Base-by-base conservation (phyloP, 129 eudicot species). In the Arctium lappa region DNA sequence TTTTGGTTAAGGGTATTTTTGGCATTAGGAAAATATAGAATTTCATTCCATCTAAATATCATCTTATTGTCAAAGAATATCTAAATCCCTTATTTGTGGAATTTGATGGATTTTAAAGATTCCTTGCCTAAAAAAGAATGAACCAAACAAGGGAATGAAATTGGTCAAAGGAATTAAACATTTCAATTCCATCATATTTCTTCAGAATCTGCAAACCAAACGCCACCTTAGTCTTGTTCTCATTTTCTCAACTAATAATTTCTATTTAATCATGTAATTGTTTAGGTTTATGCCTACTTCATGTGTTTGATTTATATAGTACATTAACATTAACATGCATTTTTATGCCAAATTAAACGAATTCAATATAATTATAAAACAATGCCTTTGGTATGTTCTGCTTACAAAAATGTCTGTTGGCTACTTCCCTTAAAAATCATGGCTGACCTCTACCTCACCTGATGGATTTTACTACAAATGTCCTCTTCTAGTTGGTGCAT, bases 241-340 rank as follows among this genome's bases (percentile, higher is more conserved):
- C 16, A 50, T 48, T 31, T 33, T 65, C 84, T 27, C 68, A 22
- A 53, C 62, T 15, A 80, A 34, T 66, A 72, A 50, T 50, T 71
- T 36, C 50, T 6, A 13, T 8, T 53, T 34, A 36, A 80, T 36
- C 42, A 62, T 50, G 56, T 53, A 48, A 53, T 42, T 12, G 29
- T 82, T 15, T 68, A 42, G 34, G 48, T 46, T 31, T 68, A 16
- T 34, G 27, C 37, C 32, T 66, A 46, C 3, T 44, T 75, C 37
- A 68, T 44, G 33, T 82, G 74, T 30, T 44, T 81, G 48, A 81
- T 40, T 40, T 62, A n/a, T 74, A 46, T 36, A 37, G 18, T 37
- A 29, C 76, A 33, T 11, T 56, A 30, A 74, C 12, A 74, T 32
- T 33, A 22, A 66, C 62, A 65, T 65, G 73, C 63, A 50, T 22